Conservation (phyloP, 306 rosid genomes). For the Astragalus membranaceus region DNA sequence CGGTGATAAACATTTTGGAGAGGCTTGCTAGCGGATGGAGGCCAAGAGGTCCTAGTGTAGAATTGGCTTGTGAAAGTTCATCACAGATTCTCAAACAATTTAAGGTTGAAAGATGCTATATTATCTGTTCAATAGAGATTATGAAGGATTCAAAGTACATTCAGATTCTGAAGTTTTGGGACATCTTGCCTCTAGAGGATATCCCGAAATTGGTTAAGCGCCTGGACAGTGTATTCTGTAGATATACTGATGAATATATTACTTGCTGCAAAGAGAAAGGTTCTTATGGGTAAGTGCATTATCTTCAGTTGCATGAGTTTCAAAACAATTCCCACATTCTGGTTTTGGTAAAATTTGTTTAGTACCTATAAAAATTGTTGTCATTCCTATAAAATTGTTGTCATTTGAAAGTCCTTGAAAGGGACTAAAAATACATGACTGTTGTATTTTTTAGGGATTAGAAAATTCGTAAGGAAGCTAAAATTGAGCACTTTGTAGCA, state of each 20-base stretch:
- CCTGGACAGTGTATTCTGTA: constrained; percentile 31
- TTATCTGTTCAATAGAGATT: constrained; percentile 49
- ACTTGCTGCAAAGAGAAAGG: constrained; percentile 36
- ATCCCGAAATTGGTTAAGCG: constrained; percentile 33
- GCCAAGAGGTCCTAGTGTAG: constrained; percentile 24
- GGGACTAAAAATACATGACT: too few species aligned
- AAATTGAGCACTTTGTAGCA: too few species aligned
- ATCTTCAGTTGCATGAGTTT: background rate
- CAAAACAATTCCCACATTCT: background rate
- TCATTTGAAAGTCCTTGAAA: too few species aligned
- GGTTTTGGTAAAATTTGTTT: too few species aligned
- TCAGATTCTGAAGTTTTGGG: constrained; percentile 66
- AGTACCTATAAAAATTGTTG: too few species aligned
- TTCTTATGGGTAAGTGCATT: constrained; percentile 33
- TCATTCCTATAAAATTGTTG: too few species aligned
- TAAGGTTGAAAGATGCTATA: constrained; percentile 38
- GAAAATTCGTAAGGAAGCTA: too few species aligned
- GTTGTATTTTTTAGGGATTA: too few species aligned
- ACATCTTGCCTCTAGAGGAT: constrained; percentile 41
- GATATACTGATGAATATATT: constrained; percentile 43
- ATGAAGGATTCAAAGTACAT: constrained; percentile 17
- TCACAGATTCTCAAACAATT: constrained; percentile 32
- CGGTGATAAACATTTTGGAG: constrained; percentile 32
- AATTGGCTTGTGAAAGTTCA: constrained; percentile 30
- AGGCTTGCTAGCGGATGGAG: constrained; percentile 62